phyloP scores from a whole-genome alignment of 2,329 filamentous ascomycete genomes.

The Daldinia eschscholtzii region DNA sequence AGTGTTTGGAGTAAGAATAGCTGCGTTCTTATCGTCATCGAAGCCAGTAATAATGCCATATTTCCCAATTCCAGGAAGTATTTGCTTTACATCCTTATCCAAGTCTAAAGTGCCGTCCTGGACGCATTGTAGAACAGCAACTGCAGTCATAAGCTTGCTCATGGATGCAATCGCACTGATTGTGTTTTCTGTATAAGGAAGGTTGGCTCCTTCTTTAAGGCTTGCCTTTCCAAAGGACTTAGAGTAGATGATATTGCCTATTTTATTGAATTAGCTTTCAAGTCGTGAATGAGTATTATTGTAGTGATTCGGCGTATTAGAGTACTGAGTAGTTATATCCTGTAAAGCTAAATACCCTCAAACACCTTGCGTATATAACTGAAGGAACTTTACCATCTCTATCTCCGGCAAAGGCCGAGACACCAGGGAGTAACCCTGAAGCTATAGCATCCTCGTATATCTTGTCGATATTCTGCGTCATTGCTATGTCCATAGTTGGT shows the following conservation, averaged over 20 bases:
- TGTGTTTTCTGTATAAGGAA: constrained; percentile 44
- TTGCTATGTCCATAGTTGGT: constrained; percentile 11
- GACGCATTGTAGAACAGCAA: constrained; percentile 67
- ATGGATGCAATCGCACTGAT: constrained; percentile 47
- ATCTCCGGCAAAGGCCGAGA: constrained; percentile 42
- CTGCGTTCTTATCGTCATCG: constrained; percentile 56
- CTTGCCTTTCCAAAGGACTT: constrained; percentile 45
- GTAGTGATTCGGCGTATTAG: not conserved
- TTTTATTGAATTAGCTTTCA: not conserved
- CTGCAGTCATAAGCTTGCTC: constrained; percentile 62
- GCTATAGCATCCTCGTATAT: constrained; percentile 42
- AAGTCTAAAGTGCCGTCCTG: constrained; percentile 64
- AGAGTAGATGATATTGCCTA: constrained; percentile 45
- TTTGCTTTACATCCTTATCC: constrained; percentile 58
- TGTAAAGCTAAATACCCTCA: not conserved
- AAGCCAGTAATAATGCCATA: constrained; percentile 64
- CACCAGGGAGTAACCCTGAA: constrained; percentile 43
- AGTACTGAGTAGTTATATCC: not conserved
- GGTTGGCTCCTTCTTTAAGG: constrained; percentile 42
- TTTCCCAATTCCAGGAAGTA: constrained; percentile 62
- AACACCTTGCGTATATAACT: not conserved
- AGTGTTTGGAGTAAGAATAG: constrained; percentile 52
- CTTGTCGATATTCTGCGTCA: constrained; percentile 36
- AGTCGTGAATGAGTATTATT: not conserved
- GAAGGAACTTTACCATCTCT: constrained; percentile 35